Conservation (phyloP, 169 alveolate species). For the Haemoproteus tartakovskyi region DNA sequence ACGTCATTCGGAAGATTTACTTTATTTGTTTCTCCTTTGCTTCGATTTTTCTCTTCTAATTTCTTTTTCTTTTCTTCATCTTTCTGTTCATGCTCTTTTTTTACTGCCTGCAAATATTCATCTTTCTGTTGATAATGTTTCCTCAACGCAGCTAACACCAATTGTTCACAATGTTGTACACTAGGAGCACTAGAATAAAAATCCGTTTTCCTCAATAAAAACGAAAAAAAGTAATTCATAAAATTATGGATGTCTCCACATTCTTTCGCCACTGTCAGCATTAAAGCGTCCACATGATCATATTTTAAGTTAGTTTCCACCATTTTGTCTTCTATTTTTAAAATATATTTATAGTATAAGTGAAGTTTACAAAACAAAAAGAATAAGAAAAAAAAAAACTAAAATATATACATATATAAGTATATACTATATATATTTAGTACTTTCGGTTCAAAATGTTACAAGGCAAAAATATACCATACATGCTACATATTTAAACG, state of each 20-base stretch:
- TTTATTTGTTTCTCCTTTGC: not conserved
- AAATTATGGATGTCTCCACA: constrained; percentile 92
- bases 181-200: constrained; percentile 82
- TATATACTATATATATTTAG: too few relatives aligned
- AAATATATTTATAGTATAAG: too few relatives aligned
- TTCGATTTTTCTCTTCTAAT: constrained; percentile 19
- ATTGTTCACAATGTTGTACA: constrained; percentile 72
- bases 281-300: constrained; percentile 87
- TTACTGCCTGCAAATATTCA: constrained; percentile 70
- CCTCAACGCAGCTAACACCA: constrained; percentile 70
- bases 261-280: constrained; percentile 88
- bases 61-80: constrained; percentile 72
- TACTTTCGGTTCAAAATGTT: too few relatives aligned
- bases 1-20: not conserved
- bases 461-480: too few relatives aligned
- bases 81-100: constrained; percentile 72
- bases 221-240: constrained; percentile 90
- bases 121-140: constrained; percentile 77
- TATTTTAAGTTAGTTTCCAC: too few relatives aligned
- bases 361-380: too few relatives aligned
- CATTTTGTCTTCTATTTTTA: constrained; percentile 2
- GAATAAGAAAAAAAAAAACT: too few relatives aligned
- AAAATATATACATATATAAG: too few relatives aligned
- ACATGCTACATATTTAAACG: too few relatives aligned
- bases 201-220: constrained; percentile 94